Percentiles rank a stretch among this genome's conserved stretches.
phyloP scores from a whole-genome alignment of 306 rosid species.

The Delonix regia region DNA sequence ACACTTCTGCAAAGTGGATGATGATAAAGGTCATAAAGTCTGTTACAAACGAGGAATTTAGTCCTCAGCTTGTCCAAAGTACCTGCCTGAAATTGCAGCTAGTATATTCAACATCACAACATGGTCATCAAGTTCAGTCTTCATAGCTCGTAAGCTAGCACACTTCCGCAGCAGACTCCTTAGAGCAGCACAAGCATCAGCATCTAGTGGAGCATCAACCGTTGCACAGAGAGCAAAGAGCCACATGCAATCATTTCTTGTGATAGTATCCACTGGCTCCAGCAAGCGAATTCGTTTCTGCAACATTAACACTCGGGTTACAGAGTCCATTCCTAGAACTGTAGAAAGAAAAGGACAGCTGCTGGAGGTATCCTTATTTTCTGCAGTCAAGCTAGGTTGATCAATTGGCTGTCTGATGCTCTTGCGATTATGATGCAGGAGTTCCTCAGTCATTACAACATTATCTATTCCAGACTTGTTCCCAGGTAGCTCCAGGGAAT shows the following conservation, averaged over 20 bases:
- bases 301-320: constrained; percentile 58
- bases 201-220: constrained; percentile 77
- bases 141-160: constrained; percentile 68
- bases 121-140: constrained; percentile 67
- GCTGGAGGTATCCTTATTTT: constrained; percentile 34
- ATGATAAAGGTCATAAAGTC: background rate
- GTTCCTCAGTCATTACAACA: constrained; percentile 24
- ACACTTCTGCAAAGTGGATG: background rate
- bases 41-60: constrained; percentile 11
- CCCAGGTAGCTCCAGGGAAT: constrained; percentile 3
- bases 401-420: constrained; percentile 28
- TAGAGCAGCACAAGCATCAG: constrained; percentile 66
- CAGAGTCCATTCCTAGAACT: constrained; percentile 61
- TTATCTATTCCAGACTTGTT: constrained; percentile 14
- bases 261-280: constrained; percentile 40
- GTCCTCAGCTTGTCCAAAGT: constrained; percentile 72
- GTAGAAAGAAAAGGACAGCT: constrained; percentile 56
- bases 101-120: constrained; percentile 78
- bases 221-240: constrained; percentile 78
- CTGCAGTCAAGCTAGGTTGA: constrained; percentile 21
- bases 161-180: constrained; percentile 85
- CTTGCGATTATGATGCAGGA: constrained; percentile 27
- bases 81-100: constrained; percentile 71
- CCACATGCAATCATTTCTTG: constrained; percentile 72
- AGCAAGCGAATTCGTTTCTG: constrained; percentile 59